Evolutionary conservation across 371 early-diverging fungal species (phyloP), one percentile per base, ranked within the genome.

Genomic region (Coemansia sp.): DNA sequence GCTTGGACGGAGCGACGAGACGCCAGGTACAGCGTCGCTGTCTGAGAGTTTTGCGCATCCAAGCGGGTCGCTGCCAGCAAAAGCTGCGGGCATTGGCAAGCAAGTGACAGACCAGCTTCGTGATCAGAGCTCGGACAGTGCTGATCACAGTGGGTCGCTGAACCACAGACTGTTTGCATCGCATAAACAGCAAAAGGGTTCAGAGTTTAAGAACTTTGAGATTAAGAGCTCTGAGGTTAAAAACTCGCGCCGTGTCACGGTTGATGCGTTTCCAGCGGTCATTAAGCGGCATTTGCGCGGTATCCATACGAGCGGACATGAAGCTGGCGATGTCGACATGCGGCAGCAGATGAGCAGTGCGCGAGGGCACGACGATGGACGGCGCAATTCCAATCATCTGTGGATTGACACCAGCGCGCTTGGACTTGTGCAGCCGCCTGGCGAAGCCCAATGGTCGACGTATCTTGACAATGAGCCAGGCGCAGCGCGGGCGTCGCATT

Each of bases 241-340:
- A n/a, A 59, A 56, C 59, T 60, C 65, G 21, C 73, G 79, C 20
- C 56, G 79, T 2, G 75, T 78, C 21, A 78, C 79, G 2, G 70
- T 78, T 16, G 79, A 78, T 23, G 75, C 79, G 7, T 78, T 78
- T 14, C 79, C 79, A 2, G 79, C 75, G 1, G 75, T 68, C 7
- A 75, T 78, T 21, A 74, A 67, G 37, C 48, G 63, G 26, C 79
- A 78, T 33, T 30, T 78, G 58, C 73, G 73, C 2, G 70, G 68
- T 2, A 77, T 59, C 1, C 71, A 68, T 7, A 21, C 40, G 1
- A 26, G n/a, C 20, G 39, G 28, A 11, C 61, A 47, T 7, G 44
- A 9, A 1, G 52, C 54, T 11, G 53, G 25, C 20, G 42, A 25
- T n/a, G 26, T 30, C 16, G 44, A 54, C 26, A 11, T 54, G 30